phyloP scores from a whole-genome alignment of 2,329 filamentous ascomycete species.

The Leptographium radiaticola region DNA sequence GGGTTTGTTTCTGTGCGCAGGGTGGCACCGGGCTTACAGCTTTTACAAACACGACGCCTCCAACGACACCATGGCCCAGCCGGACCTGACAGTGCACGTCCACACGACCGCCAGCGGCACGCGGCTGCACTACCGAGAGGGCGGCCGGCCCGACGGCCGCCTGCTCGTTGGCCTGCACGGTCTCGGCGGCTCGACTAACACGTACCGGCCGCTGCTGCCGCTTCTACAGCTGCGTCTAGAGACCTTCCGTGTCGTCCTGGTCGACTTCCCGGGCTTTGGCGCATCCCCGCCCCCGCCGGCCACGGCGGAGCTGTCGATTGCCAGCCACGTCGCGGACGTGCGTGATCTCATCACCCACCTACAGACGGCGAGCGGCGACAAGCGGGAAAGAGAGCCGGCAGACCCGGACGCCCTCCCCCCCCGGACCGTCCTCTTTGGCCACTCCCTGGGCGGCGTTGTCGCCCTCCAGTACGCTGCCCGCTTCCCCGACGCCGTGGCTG shows the following conservation, averaged over 20 bases:
- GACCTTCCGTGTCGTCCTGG: slow-evolving; percentile 10
- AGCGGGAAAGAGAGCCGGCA: not conserved
- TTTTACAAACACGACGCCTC: not conserved
- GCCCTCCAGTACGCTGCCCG: slow-evolving; percentile 22
- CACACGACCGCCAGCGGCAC: slow-evolving; percentile 12
- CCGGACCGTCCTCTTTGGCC: slow-evolving; percentile 17
- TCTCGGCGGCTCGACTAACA: slow-evolving; percentile 15
- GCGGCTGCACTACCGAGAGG: slow-evolving; percentile 15
- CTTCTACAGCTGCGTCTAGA: slow-evolving; percentile 3
- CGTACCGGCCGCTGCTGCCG: slow-evolving; percentile 13
- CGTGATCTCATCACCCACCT: slow-evolving; percentile 14
- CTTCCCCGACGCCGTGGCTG: slow-evolving; percentile 14
- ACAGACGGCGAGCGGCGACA: not conserved
- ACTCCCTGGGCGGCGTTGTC: slow-evolving; percentile 23
- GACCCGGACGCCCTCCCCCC: not conserved
- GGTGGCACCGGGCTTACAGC: not conserved
- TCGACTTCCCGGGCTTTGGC: slow-evolving; percentile 19
- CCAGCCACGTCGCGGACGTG: slow-evolving; percentile 16
- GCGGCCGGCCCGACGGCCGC: slow-evolving; percentile 13
- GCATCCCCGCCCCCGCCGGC: slow-evolving; percentile 9
- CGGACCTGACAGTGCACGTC: slow-evolving; percentile 3
- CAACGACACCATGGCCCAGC: not conserved
- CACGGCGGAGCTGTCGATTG: not conserved
- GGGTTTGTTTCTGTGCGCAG: too few species aligned
- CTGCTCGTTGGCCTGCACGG: slow-evolving; percentile 18